A percentile compares a stretch with the other conserved stretches of the same genome.
Conservation (phyloP, 2,329 filamentous ascomycete genomes). For the Fusarium tjaetaba region DNA sequence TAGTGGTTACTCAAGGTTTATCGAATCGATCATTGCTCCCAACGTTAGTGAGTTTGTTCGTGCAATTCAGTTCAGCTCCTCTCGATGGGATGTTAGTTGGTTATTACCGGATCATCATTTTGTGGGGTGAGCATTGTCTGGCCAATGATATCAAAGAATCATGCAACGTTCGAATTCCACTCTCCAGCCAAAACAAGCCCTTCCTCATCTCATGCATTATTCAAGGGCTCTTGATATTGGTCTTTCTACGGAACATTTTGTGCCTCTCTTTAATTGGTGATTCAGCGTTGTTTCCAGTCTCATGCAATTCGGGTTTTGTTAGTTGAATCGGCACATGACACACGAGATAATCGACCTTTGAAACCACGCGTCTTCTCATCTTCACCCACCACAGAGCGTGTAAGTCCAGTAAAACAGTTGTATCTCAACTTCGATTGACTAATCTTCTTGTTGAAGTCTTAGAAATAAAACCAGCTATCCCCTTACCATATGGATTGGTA, state of each 20-base stretch:
- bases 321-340: background rate
- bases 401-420: background rate
- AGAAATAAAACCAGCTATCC: background rate
- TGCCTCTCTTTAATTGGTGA: background rate
- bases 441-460: background rate
- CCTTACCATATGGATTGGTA: background rate
- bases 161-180: slow-evolving; percentile 1
- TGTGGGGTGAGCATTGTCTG: background rate
- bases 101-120: background rate
- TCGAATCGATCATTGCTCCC: background rate
- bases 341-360: background rate
- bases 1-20: background rate
- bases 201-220: background rate
- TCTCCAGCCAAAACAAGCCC: background rate
- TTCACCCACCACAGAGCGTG: background rate
- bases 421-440: background rate
- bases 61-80: background rate
- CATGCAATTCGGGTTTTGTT: background rate
- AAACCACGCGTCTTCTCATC: background rate
- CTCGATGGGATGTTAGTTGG: no score
- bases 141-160: background rate
- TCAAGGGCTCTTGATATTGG: background rate
- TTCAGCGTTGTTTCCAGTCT: background rate
- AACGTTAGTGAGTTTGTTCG: background rate
- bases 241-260: background rate